Evolutionary conservation across 257 asterid genomes (phyloP).

Genomic region (Thymus mandschuricus): DNA sequence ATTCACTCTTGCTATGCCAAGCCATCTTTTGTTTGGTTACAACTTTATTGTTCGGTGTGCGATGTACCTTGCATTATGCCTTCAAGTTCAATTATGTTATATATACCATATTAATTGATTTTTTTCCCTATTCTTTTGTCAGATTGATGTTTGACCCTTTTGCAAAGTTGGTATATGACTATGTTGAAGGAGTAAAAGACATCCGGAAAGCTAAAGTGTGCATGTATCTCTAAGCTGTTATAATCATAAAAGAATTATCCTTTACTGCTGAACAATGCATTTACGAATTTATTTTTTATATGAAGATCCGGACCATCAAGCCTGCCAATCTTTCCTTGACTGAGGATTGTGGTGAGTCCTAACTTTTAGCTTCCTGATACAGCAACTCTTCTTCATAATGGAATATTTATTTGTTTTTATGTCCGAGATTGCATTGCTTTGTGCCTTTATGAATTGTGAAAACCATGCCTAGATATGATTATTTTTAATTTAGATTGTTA

Average conservation of each 20-base stretch:
- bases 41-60: constrained; percentile 13
- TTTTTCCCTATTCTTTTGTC: constrained; percentile 34
- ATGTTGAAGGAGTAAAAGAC: constrained; percentile 78
- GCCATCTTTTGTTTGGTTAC: constrained; percentile 14
- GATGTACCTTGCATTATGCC: constrained; percentile 5
- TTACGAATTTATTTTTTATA: constrained; percentile 31
- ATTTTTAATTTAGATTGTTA: neutral
- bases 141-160: constrained; percentile 90
- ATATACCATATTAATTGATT: constrained; percentile 29
- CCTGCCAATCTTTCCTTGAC: constrained; percentile 66
- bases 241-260: constrained; percentile 14
- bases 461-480: constrained; percentile 13
- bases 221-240: constrained; percentile 63
- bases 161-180: constrained; percentile 79
- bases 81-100: neutral
- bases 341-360: constrained; percentile 76
- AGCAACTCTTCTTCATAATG: constrained; percentile 16
- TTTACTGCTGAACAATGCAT: constrained; percentile 23
- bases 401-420: neutral
- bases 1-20: constrained; percentile 3
- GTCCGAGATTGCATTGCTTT: neutral
- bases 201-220: constrained; percentile 85
- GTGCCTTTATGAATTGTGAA: constrained; percentile 12
- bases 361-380: constrained; percentile 20
- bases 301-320: constrained; percentile 72